phyloP scores from a whole-genome alignment of 108 stramenopile species.

The Tribonema minus region DNA sequence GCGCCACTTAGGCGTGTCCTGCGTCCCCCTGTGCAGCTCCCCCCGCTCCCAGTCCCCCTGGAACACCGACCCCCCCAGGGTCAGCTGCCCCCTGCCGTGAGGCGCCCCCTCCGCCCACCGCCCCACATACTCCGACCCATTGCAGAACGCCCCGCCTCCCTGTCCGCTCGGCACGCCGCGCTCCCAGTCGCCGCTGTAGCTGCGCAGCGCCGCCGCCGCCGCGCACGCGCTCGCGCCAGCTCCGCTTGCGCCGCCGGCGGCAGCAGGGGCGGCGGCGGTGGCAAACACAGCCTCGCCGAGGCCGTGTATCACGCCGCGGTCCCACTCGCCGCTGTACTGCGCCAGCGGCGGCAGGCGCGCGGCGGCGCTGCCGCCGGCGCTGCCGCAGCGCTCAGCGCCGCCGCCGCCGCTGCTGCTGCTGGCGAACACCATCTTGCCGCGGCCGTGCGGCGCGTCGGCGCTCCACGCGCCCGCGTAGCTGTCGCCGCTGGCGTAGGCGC shows the following conservation, averaged over 20 bases:
- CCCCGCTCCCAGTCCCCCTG: neutral
- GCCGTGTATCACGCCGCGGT: too few relatives aligned
- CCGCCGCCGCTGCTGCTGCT: neutral
- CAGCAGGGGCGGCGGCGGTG: neutral
- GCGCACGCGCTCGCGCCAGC: too few relatives aligned
- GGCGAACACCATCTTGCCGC: constrained; percentile 9
- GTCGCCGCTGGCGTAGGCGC: neutral
- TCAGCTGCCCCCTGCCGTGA: neutral
- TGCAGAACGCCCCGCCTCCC: neutral
- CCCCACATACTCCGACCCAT: neutral
- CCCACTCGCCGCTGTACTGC: too few relatives aligned
- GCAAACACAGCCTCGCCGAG: neutral
- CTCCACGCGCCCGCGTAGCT: constrained; percentile 10
- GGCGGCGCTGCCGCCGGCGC: neutral
- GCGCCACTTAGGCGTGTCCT: neutral
- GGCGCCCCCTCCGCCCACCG: constrained; percentile 11
- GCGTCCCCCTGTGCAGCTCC: too few relatives aligned
- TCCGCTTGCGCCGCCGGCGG: neutral
- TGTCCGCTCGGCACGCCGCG: neutral
- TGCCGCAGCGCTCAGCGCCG: neutral
- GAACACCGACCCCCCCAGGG: neutral
- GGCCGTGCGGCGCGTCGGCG: constrained; percentile 21
- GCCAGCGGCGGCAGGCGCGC: too few relatives aligned
- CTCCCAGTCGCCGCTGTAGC: constrained; percentile 26
- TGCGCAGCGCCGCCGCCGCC: neutral